These are phyloP conservation scores for Phytophthora hibernalis DNA, from an alignment of 352 stramenopile genomes.

Conservation along the genomic window DNA sequence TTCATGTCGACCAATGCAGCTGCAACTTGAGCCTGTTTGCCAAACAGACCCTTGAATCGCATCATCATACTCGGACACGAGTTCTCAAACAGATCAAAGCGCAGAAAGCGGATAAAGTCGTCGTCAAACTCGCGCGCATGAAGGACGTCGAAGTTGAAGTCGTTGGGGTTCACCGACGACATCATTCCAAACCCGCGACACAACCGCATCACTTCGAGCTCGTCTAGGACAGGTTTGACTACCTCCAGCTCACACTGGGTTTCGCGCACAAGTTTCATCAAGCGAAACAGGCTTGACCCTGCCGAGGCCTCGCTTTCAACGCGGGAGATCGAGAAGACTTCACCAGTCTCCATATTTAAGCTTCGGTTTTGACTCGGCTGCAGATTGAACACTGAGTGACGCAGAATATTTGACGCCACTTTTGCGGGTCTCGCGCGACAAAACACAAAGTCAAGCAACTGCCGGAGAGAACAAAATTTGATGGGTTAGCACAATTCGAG, in stretches of 20 bases:
- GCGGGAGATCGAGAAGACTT: too few relatives aligned
- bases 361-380: neutral
- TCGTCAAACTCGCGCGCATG: constrained; percentile 64
- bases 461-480: neutral
- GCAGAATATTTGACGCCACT: too few relatives aligned
- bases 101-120: constrained; percentile 70
- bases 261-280: constrained; percentile 56
- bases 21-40: constrained; percentile 61
- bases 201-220: constrained; percentile 76
- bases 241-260: constrained; percentile 74
- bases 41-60: constrained; percentile 55
- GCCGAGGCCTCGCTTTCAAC: constrained; percentile 5
- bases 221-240: constrained; percentile 77
- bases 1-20: constrained; percentile 43
- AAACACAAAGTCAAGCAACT: too few relatives aligned
- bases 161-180: constrained; percentile 47
- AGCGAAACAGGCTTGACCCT: constrained; percentile 43
- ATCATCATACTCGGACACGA: constrained; percentile 20
- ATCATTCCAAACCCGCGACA: constrained; percentile 63
- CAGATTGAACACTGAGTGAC: constrained; percentile 20
- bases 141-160: constrained; percentile 59
- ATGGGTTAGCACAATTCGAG: too few relatives aligned
- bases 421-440: too few relatives aligned
- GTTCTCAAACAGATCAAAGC: constrained; percentile 49
- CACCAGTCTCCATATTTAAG: neutral